Evolutionary conservation across 306 rosid species (phyloP).

Genomic region (Glycyrrhiza uralensis): DNA sequence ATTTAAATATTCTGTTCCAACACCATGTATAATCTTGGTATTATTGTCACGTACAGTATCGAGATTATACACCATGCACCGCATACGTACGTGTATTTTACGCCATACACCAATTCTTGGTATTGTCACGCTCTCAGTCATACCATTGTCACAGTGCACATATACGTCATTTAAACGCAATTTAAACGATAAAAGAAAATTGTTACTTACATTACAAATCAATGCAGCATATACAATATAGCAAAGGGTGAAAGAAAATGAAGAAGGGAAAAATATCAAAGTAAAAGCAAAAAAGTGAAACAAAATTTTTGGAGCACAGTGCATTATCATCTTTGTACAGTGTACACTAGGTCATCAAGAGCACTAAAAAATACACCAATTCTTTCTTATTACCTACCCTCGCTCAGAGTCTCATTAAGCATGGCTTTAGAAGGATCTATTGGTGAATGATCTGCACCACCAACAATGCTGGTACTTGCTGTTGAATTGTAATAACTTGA

Average conservation of each 20-base stretch:
- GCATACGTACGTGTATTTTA: too few species aligned
- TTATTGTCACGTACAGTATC: too few species aligned
- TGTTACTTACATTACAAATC: not conserved
- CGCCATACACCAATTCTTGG: too few species aligned
- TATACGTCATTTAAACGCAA: too few species aligned
- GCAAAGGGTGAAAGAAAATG: not conserved
- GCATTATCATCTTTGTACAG: not conserved
- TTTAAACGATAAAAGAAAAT: too few species aligned
- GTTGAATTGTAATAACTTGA: slow-evolving; percentile 30
- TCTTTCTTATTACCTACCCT: slow-evolving; percentile 41
- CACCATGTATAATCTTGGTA: not conserved
- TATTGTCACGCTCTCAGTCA: too few species aligned
- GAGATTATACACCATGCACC: too few species aligned
- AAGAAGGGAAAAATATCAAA: too few species aligned
- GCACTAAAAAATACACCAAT: not conserved
- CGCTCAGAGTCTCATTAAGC: slow-evolving; percentile 17
- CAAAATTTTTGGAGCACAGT: not conserved
- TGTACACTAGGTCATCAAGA: not conserved
- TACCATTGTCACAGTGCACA: too few species aligned
- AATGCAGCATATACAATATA: not conserved
- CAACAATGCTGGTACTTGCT: slow-evolving; percentile 33
- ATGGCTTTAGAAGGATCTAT: slow-evolving; percentile 13
- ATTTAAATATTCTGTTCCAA: not conserved
- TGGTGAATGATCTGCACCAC: slow-evolving; percentile 27
- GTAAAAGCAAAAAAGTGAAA: not conserved